Conservation (phyloP, 495 filamentous ascomycete species). For the Penicillium paradoxum region DNA sequence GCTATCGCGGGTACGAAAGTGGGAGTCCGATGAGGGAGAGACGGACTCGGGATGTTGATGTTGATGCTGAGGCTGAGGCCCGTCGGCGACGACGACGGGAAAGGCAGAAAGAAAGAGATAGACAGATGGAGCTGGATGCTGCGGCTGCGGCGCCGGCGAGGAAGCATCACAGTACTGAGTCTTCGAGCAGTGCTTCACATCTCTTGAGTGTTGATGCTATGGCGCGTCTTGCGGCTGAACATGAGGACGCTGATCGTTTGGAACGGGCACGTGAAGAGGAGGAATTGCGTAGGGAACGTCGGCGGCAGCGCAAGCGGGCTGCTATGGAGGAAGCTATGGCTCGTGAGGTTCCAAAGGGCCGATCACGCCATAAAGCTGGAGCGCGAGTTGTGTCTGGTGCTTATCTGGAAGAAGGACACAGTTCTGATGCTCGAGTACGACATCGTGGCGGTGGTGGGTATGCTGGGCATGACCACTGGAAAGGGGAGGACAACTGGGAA, state of each 20-base stretch:
- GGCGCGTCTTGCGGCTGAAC: conserved; percentile 56
- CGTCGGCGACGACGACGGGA: conserved; percentile 15
- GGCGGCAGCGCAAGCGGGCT: conserved; percentile 28
- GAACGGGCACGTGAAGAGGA: conserved; percentile 24
- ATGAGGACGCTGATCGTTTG: conserved; percentile 34
- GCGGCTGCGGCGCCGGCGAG: conserved; percentile 11
- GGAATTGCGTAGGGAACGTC: conserved; percentile 36
- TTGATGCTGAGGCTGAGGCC: conserved; percentile 13
- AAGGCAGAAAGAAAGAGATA: conserved; percentile 17
- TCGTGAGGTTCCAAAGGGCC: conserved; percentile 22
- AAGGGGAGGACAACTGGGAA: conserved; percentile 33
- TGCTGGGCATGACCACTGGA: conserved; percentile 25
- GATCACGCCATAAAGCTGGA: conserved; percentile 42
- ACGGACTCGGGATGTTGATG: conserved; percentile 14
- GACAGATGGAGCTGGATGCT: conserved; percentile 13
- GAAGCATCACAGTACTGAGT: conserved; percentile 40
- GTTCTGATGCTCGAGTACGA: conserved; percentile 35
- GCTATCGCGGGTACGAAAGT: conserved; percentile 14
- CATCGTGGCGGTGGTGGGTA: conserved; percentile 35
- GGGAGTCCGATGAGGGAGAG: conserved; percentile 23
- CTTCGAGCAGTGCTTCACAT: conserved; percentile 36
- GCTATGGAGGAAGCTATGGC: conserved; percentile 24
- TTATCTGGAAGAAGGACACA: conserved; percentile 59
- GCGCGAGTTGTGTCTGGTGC: conserved; percentile 64
- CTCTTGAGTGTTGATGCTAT: conserved; percentile 50